A percentile compares a stretch with the other conserved stretches of the same genome.
phyloP scores from a whole-genome alignment of 1,284 basidiomycete species.

The Trichosporon faecale region DNA sequence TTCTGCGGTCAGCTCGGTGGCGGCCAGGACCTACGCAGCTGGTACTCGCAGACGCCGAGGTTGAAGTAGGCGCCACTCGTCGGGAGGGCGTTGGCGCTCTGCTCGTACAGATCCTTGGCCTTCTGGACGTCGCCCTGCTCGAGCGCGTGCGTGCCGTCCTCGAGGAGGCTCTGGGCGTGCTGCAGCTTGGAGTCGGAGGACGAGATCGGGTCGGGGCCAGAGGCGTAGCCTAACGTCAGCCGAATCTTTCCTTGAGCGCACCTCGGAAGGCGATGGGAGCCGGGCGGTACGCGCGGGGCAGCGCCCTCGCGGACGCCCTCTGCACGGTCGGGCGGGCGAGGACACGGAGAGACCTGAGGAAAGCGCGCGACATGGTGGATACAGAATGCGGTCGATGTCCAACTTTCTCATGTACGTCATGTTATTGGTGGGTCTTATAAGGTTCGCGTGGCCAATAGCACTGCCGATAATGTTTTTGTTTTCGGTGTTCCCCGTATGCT shows the following conservation, averaged over 20 bases:
- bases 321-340: background rate
- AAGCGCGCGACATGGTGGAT: constrained; percentile 1
- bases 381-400: background rate
- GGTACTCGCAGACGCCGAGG: constrained; percentile 51
- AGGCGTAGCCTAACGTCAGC: constrained; percentile 66
- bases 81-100: constrained; percentile 75
- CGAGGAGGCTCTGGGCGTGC: constrained; percentile 76
- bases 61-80: constrained; percentile 58
- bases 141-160: constrained; percentile 79
- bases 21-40: constrained; percentile 34
- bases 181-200: constrained; percentile 76
- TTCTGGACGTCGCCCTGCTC: constrained; percentile 83
- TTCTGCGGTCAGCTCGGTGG: constrained; percentile 56
- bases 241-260: background rate
- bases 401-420: background rate
- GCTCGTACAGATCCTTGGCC: constrained; percentile 73
- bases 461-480: background rate
- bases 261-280: background rate
- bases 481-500: background rate
- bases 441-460: background rate
- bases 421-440: background rate
- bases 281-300: background rate
- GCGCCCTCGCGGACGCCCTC: background rate
- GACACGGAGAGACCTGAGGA: background rate
- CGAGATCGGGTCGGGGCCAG: constrained; percentile 72